Evolutionary conservation across 768 basidiomycete genomes (phyloP), one percentile per base, ranked within the genome.

Genomic region (Termitomyces sp.): DNA sequence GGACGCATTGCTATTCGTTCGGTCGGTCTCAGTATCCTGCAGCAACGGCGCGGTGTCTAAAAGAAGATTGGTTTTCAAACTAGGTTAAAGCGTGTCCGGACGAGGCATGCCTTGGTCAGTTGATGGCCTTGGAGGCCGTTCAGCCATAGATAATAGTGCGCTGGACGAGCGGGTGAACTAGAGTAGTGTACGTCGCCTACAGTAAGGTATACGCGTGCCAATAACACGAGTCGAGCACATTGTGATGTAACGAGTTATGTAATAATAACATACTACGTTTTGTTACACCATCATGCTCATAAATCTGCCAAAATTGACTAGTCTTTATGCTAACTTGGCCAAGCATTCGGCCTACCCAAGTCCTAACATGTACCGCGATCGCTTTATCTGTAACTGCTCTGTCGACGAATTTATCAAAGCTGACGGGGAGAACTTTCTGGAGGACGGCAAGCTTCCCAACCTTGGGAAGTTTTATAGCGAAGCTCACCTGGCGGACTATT

Each of bases 21-120:
- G 72, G 42, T 77, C 78, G 18, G 72, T 67, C 18, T 76, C 79
- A 29, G 76, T 68, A 65, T 82, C 77, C 58, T 76, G 76, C 24
- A 92, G 70, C 47, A 92, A 75, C 37, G 88, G 84, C 3, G 86
- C 84, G 27, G 80, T 68, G 71, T 91, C 90, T 90, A 34, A 6
- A 46, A 55, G 24, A 46, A 29, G 32, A 20, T 37, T 39, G 16
- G 20, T 53, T n/a, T n/a, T 53, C 12, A 54, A n/a, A 53, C n/a
- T n/a, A 26, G 57, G 24, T 50, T 55, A 9, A 36, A 29, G 56
- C 9, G 56, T 53, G 55, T 62, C 44, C 10, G 53, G n/a, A 37
- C 63, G 29, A 13, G 44, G 16, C 26, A 56, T 68, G 82, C 86
- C 86, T 69, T 80, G 76, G 72, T 87, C 83, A 9, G 76, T 79